Evolutionary conservation across 805 yeast genomes (phyloP).

Genomic region (Cyberlindnera nakhonratchasimensis): DNA sequence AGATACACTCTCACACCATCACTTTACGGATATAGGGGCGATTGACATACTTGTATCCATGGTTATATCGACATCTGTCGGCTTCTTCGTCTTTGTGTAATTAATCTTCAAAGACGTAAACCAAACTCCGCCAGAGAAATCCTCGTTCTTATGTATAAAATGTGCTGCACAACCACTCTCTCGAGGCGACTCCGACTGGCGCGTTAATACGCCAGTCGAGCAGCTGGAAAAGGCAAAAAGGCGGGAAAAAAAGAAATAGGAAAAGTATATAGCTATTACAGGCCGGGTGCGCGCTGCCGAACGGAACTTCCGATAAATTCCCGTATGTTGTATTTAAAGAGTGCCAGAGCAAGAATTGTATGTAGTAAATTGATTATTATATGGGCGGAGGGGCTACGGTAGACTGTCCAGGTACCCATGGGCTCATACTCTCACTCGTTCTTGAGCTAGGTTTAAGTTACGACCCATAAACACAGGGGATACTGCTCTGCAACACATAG

Average conservation of each 20-base stretch:
- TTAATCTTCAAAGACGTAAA: not conserved
- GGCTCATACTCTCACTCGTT: no score
- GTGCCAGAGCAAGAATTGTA: no score
- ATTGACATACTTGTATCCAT: slow-evolving; percentile 11
- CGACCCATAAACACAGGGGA: no score
- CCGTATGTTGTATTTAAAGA: no score
- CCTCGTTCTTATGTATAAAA: slow-evolving; percentile 8
- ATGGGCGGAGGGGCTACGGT: no score
- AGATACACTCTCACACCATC: no score
- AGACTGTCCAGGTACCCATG: no score
- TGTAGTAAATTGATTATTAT: no score
- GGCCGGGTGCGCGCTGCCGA: slow-evolving; percentile 11
- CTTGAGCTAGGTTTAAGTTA: no score
- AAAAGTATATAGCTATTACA: not conserved
- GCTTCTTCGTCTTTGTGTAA: not conserved
- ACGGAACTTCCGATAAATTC: slow-evolving; percentile 6
- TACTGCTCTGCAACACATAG: no score
- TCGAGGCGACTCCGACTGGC: slow-evolving; percentile 6
- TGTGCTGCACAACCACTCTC: slow-evolving; percentile 3
- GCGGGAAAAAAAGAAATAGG: not conserved
- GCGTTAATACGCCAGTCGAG: no score
- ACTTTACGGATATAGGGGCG: not conserved
- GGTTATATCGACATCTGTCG: slow-evolving; percentile 1
- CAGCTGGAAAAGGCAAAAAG: slow-evolving; percentile 1
- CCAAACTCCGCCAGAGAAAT: not conserved